Percentiles rank a stretch among this genome's conserved stretches.
Evolutionary conservation across 1,284 basidiomycete genomes (phyloP).

Genomic region (Ganoderma multipileum): DNA sequence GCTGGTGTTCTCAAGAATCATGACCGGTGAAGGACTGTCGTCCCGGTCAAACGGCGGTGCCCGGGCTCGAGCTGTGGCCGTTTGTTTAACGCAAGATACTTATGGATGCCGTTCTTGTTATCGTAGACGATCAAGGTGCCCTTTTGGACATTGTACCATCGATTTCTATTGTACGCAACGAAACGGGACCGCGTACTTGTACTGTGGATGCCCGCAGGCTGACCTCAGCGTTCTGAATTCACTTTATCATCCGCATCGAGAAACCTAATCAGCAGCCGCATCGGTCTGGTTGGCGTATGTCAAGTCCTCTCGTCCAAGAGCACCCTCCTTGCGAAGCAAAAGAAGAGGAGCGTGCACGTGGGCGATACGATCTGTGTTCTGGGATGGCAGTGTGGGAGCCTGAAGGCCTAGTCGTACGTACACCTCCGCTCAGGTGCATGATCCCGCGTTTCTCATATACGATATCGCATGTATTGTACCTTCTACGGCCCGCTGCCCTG

Average conservation of each 20-base stretch:
- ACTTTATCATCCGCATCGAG: not conserved
- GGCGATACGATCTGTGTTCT: not conserved
- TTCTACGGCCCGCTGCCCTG: conserved; percentile 15
- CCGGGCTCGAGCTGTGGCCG: not conserved
- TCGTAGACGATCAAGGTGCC: not conserved
- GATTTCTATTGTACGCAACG: not conserved
- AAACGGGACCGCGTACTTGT: not conserved
- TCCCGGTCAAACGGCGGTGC: not conserved
- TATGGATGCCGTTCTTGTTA: not conserved
- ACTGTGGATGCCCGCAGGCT: not conserved
- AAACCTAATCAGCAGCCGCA: not conserved
- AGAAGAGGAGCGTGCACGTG: not conserved
- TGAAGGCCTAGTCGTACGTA: conserved; percentile 10
- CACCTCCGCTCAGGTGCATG: conserved; percentile 12
- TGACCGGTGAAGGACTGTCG: not conserved
- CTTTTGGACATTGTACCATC: not conserved
- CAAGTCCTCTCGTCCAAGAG: not conserved
- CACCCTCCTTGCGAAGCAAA: not conserved
- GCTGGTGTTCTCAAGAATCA: conserved; percentile 48
- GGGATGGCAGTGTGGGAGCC: conserved; percentile 13
- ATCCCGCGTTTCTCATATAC: not conserved
- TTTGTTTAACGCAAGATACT: not conserved
- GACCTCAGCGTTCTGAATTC: not conserved
- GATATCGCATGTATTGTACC: conserved; percentile 1
- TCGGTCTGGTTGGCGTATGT: not conserved